Percentiles rank a stretch among this genome's conserved stretches.
Conservation (phyloP, 2,329 filamentous ascomycete species). For the Botrytis fabae region DNA sequence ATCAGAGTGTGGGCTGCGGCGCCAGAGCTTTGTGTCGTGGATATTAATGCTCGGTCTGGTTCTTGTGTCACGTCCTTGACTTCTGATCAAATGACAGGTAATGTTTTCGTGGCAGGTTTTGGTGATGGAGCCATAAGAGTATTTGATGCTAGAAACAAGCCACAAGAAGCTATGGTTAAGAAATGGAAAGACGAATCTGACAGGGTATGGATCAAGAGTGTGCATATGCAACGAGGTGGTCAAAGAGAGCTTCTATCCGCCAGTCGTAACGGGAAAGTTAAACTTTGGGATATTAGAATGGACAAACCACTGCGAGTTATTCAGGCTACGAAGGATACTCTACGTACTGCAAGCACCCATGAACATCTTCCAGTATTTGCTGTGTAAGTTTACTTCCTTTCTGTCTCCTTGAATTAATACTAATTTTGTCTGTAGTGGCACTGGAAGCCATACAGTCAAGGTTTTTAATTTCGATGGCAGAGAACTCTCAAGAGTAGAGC, state of each 20-base stretch:
- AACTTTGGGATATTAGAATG: conserved; percentile 94
- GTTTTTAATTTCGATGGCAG: conserved; percentile 86
- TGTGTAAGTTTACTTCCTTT: conserved; percentile 61
- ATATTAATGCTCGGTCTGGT: conserved; percentile 91
- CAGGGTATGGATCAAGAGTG: conserved; percentile 90
- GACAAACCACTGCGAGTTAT: conserved; percentile 74
- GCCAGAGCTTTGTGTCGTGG: conserved; percentile 86
- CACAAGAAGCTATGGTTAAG: conserved; percentile 88
- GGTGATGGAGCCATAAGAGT: conserved; percentile 93
- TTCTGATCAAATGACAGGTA: conserved; percentile 95
- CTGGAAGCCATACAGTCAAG: conserved; percentile 83
- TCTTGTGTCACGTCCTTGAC: conserved; percentile 95
- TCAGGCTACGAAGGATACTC: conserved; percentile 71
- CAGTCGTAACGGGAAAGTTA: conserved; percentile 89
- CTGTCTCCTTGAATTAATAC: not conserved
- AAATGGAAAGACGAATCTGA: conserved; percentile 90
- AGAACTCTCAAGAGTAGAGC: conserved; percentile 80
- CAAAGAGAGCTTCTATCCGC: conserved; percentile 88
- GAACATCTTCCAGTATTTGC: conserved; percentile 97
- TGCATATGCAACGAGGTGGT: conserved; percentile 95
- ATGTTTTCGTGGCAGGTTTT: conserved; percentile 94
- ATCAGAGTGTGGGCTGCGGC: conserved; percentile 96
- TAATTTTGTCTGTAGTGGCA: conserved; percentile 61
- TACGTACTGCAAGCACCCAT: conserved; percentile 86
- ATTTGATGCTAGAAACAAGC: conserved; percentile 83